Base-by-base conservation (phyloP, 306 rosid genomes). In the Elaeagnus macrophylla region DNA sequence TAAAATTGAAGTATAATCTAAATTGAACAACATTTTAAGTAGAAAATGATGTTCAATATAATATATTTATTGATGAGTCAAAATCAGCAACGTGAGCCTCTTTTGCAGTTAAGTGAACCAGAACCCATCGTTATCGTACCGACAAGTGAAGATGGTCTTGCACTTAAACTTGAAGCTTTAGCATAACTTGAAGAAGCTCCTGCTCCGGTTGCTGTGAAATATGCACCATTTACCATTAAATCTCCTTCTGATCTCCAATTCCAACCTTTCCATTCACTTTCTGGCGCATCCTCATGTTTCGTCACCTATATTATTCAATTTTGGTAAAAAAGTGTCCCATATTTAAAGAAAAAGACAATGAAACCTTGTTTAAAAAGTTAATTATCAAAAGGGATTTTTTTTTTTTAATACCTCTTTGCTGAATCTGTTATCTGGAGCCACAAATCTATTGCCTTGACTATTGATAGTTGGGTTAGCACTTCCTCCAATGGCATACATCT, bases 401-500 rank as follows among this genome's bases (percentile, higher is more conserved):
- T 25, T 25, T 25, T 25, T 25, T 2, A 25, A 25, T 39, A 84
- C 97, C 93, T 91, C 99, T 73, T 91, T 91, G 82, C 96, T 91
- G 81, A 69, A 80, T 70, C 85, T 71, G 64, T 55, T 52, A 48
- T 91, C 57, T 1, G 99, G 99, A 11, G 99, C 99, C 5, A 60
- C 65, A 67, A 91, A 91, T 69, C 99, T 74, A 48, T 91, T 91
- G n/a, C 96, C 99, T 64, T 91, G 93, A 54, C 99, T 87, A 53
- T 91, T 91, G 76, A 91, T 91, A 41, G 99, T 91, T 0, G 99
- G 99, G 58, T 71, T 32, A 5, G 93, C 99, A 73, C 99, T 91
- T 12, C 99, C 99, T 16, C 99, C 99, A 56, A 91, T 87, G 54
- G 99, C 99, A 47, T 91, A 91, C 99, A 91, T 91, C 81, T 91